phyloP scores from a whole-genome alignment of 2,329 filamentous ascomycete species.

The Cryphonectria naterciae region DNA sequence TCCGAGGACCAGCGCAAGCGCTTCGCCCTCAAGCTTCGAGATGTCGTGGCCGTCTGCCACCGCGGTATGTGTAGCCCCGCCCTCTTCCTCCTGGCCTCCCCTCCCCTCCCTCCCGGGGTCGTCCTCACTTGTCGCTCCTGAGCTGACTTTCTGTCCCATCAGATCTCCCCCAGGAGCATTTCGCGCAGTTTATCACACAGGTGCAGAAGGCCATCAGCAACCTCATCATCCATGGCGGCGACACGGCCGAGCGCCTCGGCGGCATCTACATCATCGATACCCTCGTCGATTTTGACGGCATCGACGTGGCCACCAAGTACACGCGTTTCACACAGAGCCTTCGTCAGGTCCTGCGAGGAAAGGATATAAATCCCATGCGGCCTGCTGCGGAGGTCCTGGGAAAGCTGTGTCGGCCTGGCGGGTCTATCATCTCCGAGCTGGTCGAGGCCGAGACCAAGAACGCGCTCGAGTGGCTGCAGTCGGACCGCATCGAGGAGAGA shows the following conservation, averaged over 20 bases:
- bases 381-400: constrained; percentile 87
- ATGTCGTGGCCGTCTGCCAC: constrained; percentile 59
- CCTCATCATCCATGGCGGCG: constrained; percentile 82
- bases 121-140: background rate
- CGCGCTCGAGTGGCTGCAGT: constrained; percentile 94
- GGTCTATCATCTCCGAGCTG: constrained; percentile 90
- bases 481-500: constrained; percentile 89
- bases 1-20: constrained; percentile 57
- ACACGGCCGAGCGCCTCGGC: constrained; percentile 85
- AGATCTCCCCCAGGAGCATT: constrained; percentile 83
- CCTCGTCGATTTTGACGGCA: constrained; percentile 93
- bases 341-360: constrained; percentile 83
- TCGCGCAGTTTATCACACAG: constrained; percentile 61
- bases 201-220: constrained; percentile 62
- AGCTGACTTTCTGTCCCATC: constrained; percentile 24
- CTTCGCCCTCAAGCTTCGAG: constrained; percentile 57
- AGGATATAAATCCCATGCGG: constrained; percentile 89
- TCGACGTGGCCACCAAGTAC: constrained; percentile 91
- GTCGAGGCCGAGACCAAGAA: constrained; percentile 97
- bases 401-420: constrained; percentile 87
- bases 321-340: constrained; percentile 92
- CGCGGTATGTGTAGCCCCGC: constrained; percentile 49
- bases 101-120: background rate
- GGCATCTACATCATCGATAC: constrained; percentile 91
- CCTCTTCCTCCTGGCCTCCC: background rate